Evolutionary conservation across 768 basidiomycete species (phyloP).

Genomic region (Xerocomellus chrysenteron): DNA sequence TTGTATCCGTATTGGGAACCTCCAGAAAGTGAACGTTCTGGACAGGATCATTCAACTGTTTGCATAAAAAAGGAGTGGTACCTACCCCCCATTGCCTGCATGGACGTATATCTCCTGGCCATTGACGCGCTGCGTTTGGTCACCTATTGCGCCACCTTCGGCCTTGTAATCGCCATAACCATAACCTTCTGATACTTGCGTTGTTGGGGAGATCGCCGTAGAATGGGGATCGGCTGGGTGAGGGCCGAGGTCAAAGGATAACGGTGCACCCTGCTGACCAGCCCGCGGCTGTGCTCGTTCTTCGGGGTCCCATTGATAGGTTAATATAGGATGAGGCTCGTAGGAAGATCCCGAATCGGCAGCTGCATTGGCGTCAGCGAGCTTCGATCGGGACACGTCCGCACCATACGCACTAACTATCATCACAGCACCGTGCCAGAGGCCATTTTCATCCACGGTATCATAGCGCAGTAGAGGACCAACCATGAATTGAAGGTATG

Average conservation of each 20-base stretch:
- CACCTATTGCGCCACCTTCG: conserved; percentile 18
- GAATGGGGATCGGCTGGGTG: conserved; percentile 77
- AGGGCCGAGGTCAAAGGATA: conserved; percentile 55
- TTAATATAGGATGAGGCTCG: conserved; percentile 67
- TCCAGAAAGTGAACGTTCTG: conserved; percentile 92
- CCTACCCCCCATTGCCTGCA: conserved; percentile 53
- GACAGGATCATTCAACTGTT: not conserved
- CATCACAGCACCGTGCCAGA: conserved; percentile 88
- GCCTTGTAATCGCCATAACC: conserved; percentile 18
- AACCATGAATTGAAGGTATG: conserved; percentile 87
- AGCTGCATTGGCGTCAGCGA: conserved; percentile 40
- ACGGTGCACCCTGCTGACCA: conserved; percentile 27
- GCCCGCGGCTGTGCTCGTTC: conserved; percentile 19
- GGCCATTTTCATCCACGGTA: conserved; percentile 70
- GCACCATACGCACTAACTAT: conserved; percentile 71
- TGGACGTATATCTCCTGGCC: conserved; percentile 79
- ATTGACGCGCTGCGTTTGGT: conserved; percentile 42
- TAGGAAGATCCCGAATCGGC: conserved; percentile 79
- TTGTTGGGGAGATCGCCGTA: conserved; percentile 35
- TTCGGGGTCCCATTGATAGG: conserved; percentile 74
- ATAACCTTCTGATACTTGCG: not conserved
- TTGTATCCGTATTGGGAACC: conserved; percentile 85
- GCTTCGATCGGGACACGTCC: not conserved
- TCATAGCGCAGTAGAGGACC: conserved; percentile 90
- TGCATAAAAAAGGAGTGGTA: not conserved